These are phyloP conservation scores for Aphanomyces euteiches DNA, from an alignment of 352 stramenopile species.

Conservation along the genomic window DNA sequence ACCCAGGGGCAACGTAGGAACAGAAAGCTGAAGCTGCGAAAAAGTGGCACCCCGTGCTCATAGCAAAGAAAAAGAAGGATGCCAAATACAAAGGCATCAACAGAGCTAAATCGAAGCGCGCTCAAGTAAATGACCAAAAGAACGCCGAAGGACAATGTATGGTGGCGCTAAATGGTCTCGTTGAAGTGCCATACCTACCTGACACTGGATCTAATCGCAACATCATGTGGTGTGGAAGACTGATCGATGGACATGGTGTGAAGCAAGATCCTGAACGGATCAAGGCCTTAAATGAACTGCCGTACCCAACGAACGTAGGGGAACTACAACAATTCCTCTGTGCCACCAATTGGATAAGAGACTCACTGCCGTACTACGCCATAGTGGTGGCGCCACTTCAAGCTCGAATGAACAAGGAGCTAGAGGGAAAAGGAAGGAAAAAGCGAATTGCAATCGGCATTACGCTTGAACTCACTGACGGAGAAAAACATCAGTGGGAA, in stretches of 20 bases:
- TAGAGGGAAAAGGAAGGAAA: background rate
- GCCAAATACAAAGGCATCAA: too few relatives aligned
- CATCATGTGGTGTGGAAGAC: constrained; percentile 21
- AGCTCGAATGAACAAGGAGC: background rate
- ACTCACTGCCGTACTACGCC: constrained; percentile 1
- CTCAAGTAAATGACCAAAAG: too few relatives aligned
- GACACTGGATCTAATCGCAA: too few relatives aligned
- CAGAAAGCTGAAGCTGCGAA: too few relatives aligned
- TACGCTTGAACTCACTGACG: background rate
- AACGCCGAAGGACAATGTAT: too few relatives aligned
- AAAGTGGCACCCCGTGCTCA: too few relatives aligned
- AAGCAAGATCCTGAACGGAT: constrained; percentile 20
- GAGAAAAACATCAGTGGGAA: background rate
- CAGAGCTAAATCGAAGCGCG: too few relatives aligned
- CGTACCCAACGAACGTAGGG: constrained; percentile 30
- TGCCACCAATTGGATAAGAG: constrained; percentile 14
- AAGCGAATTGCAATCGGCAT: background rate
- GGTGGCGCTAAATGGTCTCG: too few relatives aligned
- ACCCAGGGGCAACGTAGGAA: too few relatives aligned
- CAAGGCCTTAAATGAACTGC: constrained; percentile 17
- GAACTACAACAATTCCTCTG: constrained; percentile 26
- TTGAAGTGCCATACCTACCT: too few relatives aligned
- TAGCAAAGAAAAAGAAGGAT: too few relatives aligned
- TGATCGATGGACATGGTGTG: constrained; percentile 13
- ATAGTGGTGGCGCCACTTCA: background rate